These are phyloP conservation scores for Papiliotrema nemorosa DNA, from an alignment of 1,284 basidiomycete species.

Conservation along the genomic window DNA sequence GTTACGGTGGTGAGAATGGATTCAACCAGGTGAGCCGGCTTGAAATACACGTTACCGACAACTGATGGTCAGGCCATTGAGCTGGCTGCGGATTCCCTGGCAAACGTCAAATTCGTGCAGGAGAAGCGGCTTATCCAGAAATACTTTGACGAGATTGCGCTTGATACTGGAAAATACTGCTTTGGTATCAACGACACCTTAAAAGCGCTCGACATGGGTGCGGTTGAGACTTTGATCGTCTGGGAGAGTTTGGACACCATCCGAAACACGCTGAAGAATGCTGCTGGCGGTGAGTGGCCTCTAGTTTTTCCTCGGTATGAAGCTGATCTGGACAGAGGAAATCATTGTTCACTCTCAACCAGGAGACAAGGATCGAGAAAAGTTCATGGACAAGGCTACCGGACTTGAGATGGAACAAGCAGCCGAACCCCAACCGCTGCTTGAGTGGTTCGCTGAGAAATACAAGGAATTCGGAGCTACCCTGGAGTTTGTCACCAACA, in stretches of 20 bases:
- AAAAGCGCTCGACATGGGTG: slow-evolving; percentile 93
- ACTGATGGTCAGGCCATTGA: slow-evolving; percentile 75
- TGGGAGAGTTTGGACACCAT: slow-evolving; percentile 95
- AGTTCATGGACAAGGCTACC: slow-evolving; percentile 92
- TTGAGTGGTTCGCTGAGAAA: slow-evolving; percentile 98
- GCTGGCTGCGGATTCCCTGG: slow-evolving; percentile 88
- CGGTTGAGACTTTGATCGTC: slow-evolving; percentile 94
- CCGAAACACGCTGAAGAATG: slow-evolving; percentile 80
- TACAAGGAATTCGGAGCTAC: slow-evolving; percentile 97
- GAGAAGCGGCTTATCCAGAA: slow-evolving; percentile 96
- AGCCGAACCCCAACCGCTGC: slow-evolving; percentile 71
- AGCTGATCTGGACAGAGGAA: slow-evolving; percentile 61
- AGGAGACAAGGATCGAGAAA: slow-evolving; percentile 77
- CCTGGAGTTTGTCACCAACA: slow-evolving; percentile 65
- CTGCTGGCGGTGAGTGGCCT: slow-evolving; percentile 67
- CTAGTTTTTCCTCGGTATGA: not conserved
- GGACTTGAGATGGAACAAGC: slow-evolving; percentile 91
- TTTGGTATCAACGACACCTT: slow-evolving; percentile 97
- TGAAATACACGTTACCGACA: not conserved
- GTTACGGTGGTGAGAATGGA: slow-evolving; percentile 98
- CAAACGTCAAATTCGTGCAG: slow-evolving; percentile 99
- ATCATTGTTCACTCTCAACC: slow-evolving; percentile 69
- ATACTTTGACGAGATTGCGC: slow-evolving; percentile 99
- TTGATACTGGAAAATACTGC: slow-evolving; percentile 96
- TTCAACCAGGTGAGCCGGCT: slow-evolving; percentile 77